Evolutionary conservation across 2,329 filamentous ascomycete species (phyloP), one percentile per base, ranked within the genome.

Genomic region (Xylariaceae sp.): DNA sequence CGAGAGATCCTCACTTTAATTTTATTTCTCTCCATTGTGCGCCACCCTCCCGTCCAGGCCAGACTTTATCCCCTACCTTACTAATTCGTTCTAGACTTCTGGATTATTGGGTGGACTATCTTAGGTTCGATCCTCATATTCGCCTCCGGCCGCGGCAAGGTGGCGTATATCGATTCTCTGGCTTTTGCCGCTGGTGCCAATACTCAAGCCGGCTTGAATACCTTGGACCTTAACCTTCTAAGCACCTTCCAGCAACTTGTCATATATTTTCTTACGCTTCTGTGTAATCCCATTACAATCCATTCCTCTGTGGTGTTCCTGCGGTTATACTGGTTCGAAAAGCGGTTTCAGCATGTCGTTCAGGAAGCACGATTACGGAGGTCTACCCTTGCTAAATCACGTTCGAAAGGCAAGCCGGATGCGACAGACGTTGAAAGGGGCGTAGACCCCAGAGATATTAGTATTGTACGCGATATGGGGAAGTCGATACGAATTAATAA

Each of bases 291-390:
- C 0, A 94, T 96, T 57, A 85, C 88, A 44, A 86, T 96, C 63
- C 85, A 95, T 66, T 83, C 88, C 1, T 87, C 83, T 42, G 90
- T 99, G 42, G 94, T 99, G 7, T 92, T 96, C 63, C 79, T 97
- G 13, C 87, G 94, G 22, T 77, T 99, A 1, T 96, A 96, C 72
- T 99, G 92, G 92, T 99, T 99, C 68, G 92, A 99, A 72, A 96
- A 95, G 71, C 84, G 92, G 7, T 97, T 99, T 68, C 88, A 95
- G 67, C 80, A 88, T 63, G 81, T 96, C 60, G 91, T 88, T 13
- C 79, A 79, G 32, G 88, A 95, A 63, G 85, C 88, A 1, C 82
- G 84, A 51, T 77, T 74, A 41, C 76, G 85, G 49, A 83, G 92
- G 50, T 78, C 80, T 50, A 87, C 80, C 34, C 71, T 86, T n/a